These are phyloP conservation scores for Saturnispora ahearnii DNA, from an alignment of 805 yeast species.

Conservation along the genomic window DNA sequence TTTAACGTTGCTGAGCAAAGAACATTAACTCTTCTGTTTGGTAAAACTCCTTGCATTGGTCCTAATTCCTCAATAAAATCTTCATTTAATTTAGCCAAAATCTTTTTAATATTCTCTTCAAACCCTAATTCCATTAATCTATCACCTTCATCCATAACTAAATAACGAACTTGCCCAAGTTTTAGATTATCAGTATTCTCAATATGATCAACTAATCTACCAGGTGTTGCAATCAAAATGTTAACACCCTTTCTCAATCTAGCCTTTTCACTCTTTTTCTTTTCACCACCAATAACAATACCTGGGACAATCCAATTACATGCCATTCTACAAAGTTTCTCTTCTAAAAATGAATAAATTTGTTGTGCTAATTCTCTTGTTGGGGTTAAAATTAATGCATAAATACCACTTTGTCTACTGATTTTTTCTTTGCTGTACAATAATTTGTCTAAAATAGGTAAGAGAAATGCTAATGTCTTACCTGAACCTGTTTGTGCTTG, in stretches of 20 bases:
- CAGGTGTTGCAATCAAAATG: conserved; percentile 95
- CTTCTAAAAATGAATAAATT: conserved; percentile 72
- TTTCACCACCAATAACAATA: conserved; percentile 95
- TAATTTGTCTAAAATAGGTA: conserved; percentile 74
- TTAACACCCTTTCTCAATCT: conserved; percentile 92
- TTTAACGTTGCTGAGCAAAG: conserved; percentile 94
- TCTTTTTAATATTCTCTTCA: conserved; percentile 81
- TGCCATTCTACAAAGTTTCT: conserved; percentile 46
- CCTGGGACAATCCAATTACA: conserved; percentile 92
- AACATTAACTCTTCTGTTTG: conserved; percentile 62
- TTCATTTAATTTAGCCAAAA: conserved; percentile 50
- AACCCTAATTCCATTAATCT: conserved; percentile 92
- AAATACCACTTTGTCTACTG: conserved; percentile 67
- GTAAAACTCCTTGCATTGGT: conserved; percentile 37
- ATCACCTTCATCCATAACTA: conserved; percentile 96
- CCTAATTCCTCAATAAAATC: conserved; percentile 30
- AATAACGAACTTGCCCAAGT: conserved; percentile 66
- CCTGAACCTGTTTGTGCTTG: conserved; percentile 99
- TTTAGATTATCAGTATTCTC: conserved; percentile 77
- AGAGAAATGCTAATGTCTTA: conserved; percentile 77
- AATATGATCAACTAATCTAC: conserved; percentile 88
- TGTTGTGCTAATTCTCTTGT: conserved; percentile 93
- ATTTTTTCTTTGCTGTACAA: conserved; percentile 40
- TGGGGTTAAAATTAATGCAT: conserved; percentile 84
- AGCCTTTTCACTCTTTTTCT: conserved; percentile 94